Conservation (phyloP, 2,329 filamentous ascomycete genomes). For the Domatiomyces catenatus region DNA sequence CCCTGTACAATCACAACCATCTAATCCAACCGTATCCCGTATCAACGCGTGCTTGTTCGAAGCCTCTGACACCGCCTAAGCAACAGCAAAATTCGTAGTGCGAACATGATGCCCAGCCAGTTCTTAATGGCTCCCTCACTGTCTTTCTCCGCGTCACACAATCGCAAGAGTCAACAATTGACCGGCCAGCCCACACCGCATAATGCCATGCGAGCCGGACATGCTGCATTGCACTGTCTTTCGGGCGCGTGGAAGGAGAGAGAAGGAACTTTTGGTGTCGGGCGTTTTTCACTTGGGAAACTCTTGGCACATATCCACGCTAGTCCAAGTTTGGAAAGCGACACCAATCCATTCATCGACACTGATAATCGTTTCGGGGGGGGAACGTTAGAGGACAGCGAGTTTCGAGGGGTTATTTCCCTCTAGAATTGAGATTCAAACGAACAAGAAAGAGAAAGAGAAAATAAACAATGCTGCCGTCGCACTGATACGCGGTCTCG, state of each 20-base stretch:
- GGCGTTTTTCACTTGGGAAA: constrained; percentile 2
- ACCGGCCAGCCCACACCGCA: constrained; percentile 44
- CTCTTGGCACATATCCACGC: constrained; percentile 3
- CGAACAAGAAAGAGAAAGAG: too few relatives aligned
- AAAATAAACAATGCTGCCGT: too few relatives aligned
- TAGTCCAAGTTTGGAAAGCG: not conserved
- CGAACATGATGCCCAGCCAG: constrained; percentile 48
- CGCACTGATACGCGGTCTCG: too few relatives aligned
- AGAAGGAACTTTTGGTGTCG: constrained; percentile 19
- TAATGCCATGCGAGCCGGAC: constrained; percentile 49
- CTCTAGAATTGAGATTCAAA: too few relatives aligned
- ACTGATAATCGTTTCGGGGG: not conserved
- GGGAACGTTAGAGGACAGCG: too few relatives aligned
- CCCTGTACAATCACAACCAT: constrained; percentile 2
- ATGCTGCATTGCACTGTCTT: constrained; percentile 75
- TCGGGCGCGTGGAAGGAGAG: constrained; percentile 49
- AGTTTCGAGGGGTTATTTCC: not conserved
- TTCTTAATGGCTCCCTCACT: constrained; percentile 50
- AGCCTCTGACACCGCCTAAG: constrained; percentile 74
- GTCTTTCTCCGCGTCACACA: constrained; percentile 43
- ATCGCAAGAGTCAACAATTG: constrained; percentile 52
- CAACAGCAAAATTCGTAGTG: constrained; percentile 37
- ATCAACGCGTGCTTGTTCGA: constrained; percentile 48
- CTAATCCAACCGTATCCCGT: constrained; percentile 5
- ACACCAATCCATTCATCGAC: not conserved